Evolutionary conservation across 2,329 filamentous ascomycete species (phyloP), one percentile per base, ranked within the genome.

Genomic region (Neonectria punicea): DNA sequence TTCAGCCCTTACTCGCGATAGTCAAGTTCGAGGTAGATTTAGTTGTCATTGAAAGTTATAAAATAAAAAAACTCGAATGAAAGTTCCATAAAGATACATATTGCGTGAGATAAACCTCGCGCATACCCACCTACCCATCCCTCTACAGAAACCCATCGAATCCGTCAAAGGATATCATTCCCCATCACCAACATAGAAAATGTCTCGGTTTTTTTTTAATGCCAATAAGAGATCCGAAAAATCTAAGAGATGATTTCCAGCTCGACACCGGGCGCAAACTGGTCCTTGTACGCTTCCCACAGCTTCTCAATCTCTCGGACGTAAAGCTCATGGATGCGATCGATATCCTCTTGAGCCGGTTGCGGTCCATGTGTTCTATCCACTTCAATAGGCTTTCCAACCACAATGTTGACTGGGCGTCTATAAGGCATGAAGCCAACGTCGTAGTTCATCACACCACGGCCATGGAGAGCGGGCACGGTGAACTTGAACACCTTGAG

Each of bases 401-500:
- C 92, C 13, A 99, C 94, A 53, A 98, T 89, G 76, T 98, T 96
- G 64, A 99, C 83, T 11, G 93, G 91, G 55, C 90, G 86, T 13
- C 96, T 89, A 78, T 98, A 98, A 0, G 96, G 96, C 93, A 98
- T 94, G 73, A 98, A 83, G 4, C 96, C 96, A 14, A 98, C 93
- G 78, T 99, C 96, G 77, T 99, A 98, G 79, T 99, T 99, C 82
- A 98, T 97, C 44, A 98, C 90, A 13, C 95, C 95, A 28, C 94
- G 84, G 3, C 94, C 95, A 78, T 97, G 94, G 74, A 98, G 92
- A 30, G 97, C 86, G 1, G 96, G 94, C 11, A 98, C 86, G 0
- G 96, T 98, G 74, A 98, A 99, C 56, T 97, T 97, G 84, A 97
- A 89, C 6, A 92, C 83, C 71, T 91, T 92, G 80, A 98, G 95